phyloP scores from a whole-genome alignment of 495 filamentous ascomycete species.

The Xylaria telfairii region DNA sequence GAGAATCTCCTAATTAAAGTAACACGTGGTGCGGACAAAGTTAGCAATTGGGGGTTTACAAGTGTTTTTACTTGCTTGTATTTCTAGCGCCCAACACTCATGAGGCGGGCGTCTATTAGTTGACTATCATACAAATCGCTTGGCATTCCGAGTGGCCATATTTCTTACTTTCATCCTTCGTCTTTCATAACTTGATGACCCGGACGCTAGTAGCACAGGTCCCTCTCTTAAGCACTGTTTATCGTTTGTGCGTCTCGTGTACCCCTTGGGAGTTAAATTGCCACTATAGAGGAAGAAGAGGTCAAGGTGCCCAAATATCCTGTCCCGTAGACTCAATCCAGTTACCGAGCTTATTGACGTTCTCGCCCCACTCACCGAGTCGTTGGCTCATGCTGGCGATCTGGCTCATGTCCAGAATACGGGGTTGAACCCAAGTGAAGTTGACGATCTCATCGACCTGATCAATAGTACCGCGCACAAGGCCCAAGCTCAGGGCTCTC shows the following conservation, averaged over 20 bases:
- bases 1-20: not conserved
- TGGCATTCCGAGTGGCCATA: not conserved
- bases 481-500: constrained; percentile 92
- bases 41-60: not conserved
- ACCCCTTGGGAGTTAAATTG: not conserved
- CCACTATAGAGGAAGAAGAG: not conserved
- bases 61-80: constrained; percentile 19
- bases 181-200: not conserved
- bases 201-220: not conserved
- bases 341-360: constrained; percentile 91
- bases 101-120: constrained; percentile 19
- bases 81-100: constrained; percentile 14
- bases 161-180: not conserved
- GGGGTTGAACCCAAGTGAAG: constrained; percentile 99
- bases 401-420: constrained; percentile 93
- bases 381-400: constrained; percentile 91
- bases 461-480: constrained; percentile 92
- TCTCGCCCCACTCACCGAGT: constrained; percentile 91
- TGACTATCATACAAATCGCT: constrained; percentile 27
- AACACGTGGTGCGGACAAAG: not conserved
- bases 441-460: constrained; percentile 92
- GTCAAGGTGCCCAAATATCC: constrained; percentile 86
- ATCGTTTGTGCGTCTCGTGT: not conserved
- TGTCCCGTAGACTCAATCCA: constrained; percentile 91
- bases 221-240: not conserved